Percentiles rank a stretch among this genome's conserved stretches.
Conservation (phyloP, 2,329 filamentous ascomycete genomes). For the Ascochyta rabiei region DNA sequence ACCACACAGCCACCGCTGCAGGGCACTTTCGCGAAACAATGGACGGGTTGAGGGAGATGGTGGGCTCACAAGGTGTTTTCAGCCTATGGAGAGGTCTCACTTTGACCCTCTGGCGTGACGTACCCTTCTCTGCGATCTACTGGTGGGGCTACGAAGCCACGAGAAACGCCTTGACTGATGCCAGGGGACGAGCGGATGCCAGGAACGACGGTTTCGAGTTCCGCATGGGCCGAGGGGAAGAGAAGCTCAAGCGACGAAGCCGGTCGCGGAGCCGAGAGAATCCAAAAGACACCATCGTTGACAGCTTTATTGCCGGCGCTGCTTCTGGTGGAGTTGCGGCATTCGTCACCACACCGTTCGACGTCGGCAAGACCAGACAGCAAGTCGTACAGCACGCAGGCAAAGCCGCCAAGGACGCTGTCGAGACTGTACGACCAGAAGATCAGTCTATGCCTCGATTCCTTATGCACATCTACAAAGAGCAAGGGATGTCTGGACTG, state of each 20-base stretch:
- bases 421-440: constrained; percentile 64
- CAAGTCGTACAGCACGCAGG: constrained; percentile 74
- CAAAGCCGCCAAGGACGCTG: constrained; percentile 47
- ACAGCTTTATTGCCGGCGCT: constrained; percentile 88
- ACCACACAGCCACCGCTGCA: constrained; percentile 50
- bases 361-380: constrained; percentile 94
- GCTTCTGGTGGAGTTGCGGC: constrained; percentile 83
- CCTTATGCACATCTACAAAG: constrained; percentile 87
- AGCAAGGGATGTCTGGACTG: constrained; percentile 79
- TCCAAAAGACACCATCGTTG: constrained; percentile 77
- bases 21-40: constrained; percentile 82
- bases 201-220: constrained; percentile 40
- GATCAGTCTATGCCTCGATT: constrained; percentile 79
- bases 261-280: constrained; percentile 70
- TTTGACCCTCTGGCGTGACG: constrained; percentile 93
- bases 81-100: constrained; percentile 90
- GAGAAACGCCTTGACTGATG: constrained; percentile 71
- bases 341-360: constrained; percentile 90
- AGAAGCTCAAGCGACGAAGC: constrained; percentile 37
- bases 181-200: constrained; percentile 60
- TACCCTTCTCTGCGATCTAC: constrained; percentile 95
- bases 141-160: constrained; percentile 97
- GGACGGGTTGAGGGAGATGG: constrained; percentile 77
- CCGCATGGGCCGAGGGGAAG: constrained; percentile 41
- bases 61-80: constrained; percentile 73